Conservation (phyloP, 2,329 filamentous ascomycete genomes). For the Onygenales sp. region DNA sequence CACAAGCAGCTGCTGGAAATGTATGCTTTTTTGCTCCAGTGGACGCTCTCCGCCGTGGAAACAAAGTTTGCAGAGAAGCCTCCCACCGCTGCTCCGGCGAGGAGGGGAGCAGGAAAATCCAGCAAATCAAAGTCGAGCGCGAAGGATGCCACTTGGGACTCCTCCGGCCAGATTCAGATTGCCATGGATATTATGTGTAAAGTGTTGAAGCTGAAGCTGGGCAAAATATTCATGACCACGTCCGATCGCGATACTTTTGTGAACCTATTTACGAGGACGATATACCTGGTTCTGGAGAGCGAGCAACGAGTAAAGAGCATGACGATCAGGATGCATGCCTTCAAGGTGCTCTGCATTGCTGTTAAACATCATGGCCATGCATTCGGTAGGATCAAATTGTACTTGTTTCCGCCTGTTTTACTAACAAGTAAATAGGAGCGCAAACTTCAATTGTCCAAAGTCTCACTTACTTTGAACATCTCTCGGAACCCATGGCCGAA, state of each 20-base stretch:
- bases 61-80: slow-evolving; percentile 88
- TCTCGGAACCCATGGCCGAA: slow-evolving; percentile 98
- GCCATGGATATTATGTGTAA: slow-evolving; percentile 94
- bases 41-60: slow-evolving; percentile 91
- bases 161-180: slow-evolving; percentile 72
- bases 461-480: slow-evolving; percentile 93
- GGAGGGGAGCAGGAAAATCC: slow-evolving; percentile 65
- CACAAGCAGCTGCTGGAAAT: slow-evolving; percentile 91
- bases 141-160: slow-evolving; percentile 80
- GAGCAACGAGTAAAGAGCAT: slow-evolving; percentile 86
- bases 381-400: slow-evolving; percentile 54
- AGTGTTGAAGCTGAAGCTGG: slow-evolving; percentile 82
- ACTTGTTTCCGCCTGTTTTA: not conserved
- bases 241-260: slow-evolving; percentile 95
- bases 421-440: slow-evolving; percentile 52
- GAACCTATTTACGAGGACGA: slow-evolving; percentile 78
- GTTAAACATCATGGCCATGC: slow-evolving; percentile 97
- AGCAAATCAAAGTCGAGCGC: slow-evolving; percentile 58
- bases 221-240: slow-evolving; percentile 89
- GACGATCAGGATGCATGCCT: slow-evolving; percentile 87
- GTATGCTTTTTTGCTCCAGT: slow-evolving; percentile 88
- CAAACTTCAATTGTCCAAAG: slow-evolving; percentile 98
- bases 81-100: slow-evolving; percentile 57
- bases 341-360: slow-evolving; percentile 92
- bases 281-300: slow-evolving; percentile 89